These are phyloP conservation scores for Cucurbita pepo DNA, from an alignment of 306 rosid genomes.

Conservation along the genomic window DNA sequence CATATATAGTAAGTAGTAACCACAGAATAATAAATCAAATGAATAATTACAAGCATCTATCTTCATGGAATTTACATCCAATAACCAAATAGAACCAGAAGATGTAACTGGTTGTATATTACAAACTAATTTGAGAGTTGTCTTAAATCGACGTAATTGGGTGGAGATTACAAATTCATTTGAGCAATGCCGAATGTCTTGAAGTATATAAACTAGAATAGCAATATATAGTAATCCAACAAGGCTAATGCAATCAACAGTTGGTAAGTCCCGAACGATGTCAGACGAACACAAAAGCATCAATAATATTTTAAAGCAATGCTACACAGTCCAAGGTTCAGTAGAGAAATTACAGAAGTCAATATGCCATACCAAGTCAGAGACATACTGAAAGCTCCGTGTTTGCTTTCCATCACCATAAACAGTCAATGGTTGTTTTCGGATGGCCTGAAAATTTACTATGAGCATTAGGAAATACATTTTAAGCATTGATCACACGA, in stretches of 20 bases:
- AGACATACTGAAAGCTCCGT: conserved; percentile 93
- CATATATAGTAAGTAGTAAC: not conserved
- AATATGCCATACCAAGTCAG: conserved; percentile 61
- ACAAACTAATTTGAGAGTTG: not conserved
- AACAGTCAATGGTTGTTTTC: conserved; percentile 80
- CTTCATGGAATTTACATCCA: not conserved
- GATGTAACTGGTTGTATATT: not conserved
- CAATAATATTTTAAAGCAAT: not conserved
- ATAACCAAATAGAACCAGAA: not conserved
- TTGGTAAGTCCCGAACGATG: not conserved
- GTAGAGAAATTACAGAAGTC: not conserved
- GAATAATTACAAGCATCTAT: not conserved
- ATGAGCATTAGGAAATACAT: not conserved
- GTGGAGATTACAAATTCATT: not conserved
- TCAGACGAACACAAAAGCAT: not conserved
- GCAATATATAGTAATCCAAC: not conserved
- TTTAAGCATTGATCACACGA: not conserved
- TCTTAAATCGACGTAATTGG: not conserved
- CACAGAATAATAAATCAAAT: not conserved
- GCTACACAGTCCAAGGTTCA: not conserved
- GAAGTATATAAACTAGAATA: not conserved
- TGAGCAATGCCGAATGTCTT: not conserved
- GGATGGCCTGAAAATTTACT: conserved; percentile 51
- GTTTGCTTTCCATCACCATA: conserved; percentile 97
- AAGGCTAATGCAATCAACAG: not conserved